Conservation (phyloP, 164 flowering plant genomes). For the Sedum album region DNA sequence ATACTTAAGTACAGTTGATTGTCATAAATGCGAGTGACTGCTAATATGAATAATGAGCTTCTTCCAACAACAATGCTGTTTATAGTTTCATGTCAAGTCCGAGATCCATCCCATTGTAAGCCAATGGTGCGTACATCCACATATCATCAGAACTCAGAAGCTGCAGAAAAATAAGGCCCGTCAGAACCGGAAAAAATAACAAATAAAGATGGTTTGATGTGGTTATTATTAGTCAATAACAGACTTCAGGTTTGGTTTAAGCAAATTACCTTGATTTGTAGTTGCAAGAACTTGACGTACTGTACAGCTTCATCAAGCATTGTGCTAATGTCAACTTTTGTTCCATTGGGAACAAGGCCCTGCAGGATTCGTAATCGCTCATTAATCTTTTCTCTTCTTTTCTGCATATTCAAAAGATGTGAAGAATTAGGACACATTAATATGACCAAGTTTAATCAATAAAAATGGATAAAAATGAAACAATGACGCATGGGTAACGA, state of each 20-base stretch:
- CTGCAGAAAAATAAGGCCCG: constrained; percentile 24
- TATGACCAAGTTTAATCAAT: not conserved
- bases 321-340: constrained; percentile 93
- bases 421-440: not conserved
- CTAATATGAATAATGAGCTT: not conserved
- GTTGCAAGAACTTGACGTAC: constrained; percentile 93
- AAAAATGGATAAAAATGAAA: not conserved
- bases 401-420: constrained; percentile 31
- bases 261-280: constrained; percentile 64
- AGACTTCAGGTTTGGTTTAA: not conserved
- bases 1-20: not conserved
- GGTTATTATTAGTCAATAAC: not conserved
- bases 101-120: constrained; percentile 85
- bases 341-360: constrained; percentile 69
- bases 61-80: constrained; percentile 14
- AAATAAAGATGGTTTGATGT: not conserved
- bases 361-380: constrained; percentile 63
- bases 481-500: not conserved
- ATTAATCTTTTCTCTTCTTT: constrained; percentile 63
- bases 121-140: constrained; percentile 98
- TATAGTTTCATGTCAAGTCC: constrained; percentile 49
- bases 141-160: constrained; percentile 84
- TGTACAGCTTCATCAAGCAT: constrained; percentile 98
- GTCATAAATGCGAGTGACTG: too few species aligned
- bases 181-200: not conserved